phyloP scores from a whole-genome alignment of 2,329 filamentous ascomycete species.

The Stachybotrys elegans region DNA sequence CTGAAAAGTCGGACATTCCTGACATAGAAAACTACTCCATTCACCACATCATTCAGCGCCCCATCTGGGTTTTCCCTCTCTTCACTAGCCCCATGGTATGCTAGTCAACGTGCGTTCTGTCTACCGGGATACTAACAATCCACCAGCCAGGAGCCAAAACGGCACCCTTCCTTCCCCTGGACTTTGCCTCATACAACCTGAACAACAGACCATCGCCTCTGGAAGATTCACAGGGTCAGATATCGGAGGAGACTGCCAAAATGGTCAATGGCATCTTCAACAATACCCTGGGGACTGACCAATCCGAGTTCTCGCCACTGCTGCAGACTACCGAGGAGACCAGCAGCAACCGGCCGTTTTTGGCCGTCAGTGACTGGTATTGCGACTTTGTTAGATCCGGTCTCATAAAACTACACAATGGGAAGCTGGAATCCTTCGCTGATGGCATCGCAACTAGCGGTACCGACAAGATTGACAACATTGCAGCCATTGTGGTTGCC shows the following conservation, averaged over 20 bases:
- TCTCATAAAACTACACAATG: conserved; percentile 46
- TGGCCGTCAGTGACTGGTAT: conserved; percentile 69
- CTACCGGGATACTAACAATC: conserved; percentile 14
- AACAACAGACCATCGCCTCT: conserved; percentile 55
- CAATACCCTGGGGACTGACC: conserved; percentile 45
- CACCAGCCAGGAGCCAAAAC: conserved; percentile 38
- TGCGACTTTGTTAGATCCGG: conserved; percentile 67
- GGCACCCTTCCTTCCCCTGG: conserved; percentile 65
- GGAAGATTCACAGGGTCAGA: conserved; percentile 58
- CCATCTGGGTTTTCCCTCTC: conserved; percentile 67
- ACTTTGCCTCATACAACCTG: conserved; percentile 68
- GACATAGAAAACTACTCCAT: conserved; percentile 50
- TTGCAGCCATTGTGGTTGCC: conserved; percentile 66
- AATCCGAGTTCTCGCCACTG: conserved; percentile 42
- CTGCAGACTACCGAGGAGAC: conserved; percentile 34
- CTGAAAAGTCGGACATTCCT: conserved; percentile 32
- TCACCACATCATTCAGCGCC: conserved; percentile 64
- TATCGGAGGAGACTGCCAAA: conserved; percentile 53
- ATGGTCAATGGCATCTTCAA: conserved; percentile 47
- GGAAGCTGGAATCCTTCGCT: conserved; percentile 33
- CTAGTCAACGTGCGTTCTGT: neutral
- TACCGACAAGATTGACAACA: conserved; percentile 37
- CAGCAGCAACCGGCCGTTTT: conserved; percentile 51
- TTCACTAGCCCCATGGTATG: conserved; percentile 46
- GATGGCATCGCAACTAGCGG: conserved; percentile 30